A percentile compares a stretch with the other conserved stretches of the same genome.
Conservation (phyloP, 192 early-diverging fungal species). For the Chytriomyces confervae region DNA sequence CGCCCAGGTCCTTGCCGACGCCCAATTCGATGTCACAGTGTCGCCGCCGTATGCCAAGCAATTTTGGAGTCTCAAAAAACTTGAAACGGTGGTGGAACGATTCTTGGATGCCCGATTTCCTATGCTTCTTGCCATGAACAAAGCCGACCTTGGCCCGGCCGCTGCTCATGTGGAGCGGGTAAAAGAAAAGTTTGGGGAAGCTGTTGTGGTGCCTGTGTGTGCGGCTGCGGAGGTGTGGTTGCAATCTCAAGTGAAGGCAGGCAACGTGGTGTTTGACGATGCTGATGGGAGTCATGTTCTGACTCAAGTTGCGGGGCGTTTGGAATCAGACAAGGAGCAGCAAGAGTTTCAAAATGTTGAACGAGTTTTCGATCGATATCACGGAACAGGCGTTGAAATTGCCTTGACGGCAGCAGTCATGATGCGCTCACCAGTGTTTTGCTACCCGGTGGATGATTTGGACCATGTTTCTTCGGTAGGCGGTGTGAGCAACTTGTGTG, state of each 20-base stretch:
- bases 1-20: slow-evolving; percentile 1
- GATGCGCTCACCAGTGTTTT: slow-evolving; percentile 33
- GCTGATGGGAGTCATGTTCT: not conserved
- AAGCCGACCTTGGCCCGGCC: slow-evolving; percentile 29
- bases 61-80: slow-evolving; percentile 17
- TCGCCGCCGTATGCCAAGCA: slow-evolving; percentile 15
- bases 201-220: slow-evolving; percentile 34
- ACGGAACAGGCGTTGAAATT: slow-evolving; percentile 27
- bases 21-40: slow-evolving; percentile 29
- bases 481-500: not conserved
- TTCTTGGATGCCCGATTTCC: slow-evolving; percentile 38
- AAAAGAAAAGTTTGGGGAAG: slow-evolving; percentile 10
- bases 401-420: slow-evolving; percentile 39
- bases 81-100: slow-evolving; percentile 23
- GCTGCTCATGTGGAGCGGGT: slow-evolving; percentile 25
- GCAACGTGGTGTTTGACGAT: slow-evolving; percentile 15
- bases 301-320: not conserved
- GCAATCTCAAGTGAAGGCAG: slow-evolving; percentile 13
- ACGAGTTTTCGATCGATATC: slow-evolving; percentile 2
- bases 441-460: slow-evolving; percentile 36
- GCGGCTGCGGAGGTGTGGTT: slow-evolving; percentile 36
- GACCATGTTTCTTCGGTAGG: not conserved
- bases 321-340: slow-evolving; percentile 1
- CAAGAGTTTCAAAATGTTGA: slow-evolving; percentile 15
- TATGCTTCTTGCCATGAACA: slow-evolving; percentile 38